These are phyloP conservation scores for Eucalyptus marginata DNA, from an alignment of 345 rosid species.

Conservation along the genomic window DNA sequence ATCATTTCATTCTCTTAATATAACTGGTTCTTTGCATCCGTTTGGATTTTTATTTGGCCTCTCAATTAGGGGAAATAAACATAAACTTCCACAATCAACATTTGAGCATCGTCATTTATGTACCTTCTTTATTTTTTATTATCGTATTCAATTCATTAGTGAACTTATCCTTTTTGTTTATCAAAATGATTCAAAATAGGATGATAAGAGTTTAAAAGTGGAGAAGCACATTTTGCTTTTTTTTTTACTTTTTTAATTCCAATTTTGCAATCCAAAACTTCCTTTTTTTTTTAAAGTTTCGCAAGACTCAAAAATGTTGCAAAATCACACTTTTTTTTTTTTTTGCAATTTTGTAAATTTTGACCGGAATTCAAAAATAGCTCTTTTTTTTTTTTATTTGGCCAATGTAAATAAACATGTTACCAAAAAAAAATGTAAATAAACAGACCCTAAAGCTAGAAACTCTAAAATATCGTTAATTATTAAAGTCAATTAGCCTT, in stretches of 20 bases:
- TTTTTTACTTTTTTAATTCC: no score
- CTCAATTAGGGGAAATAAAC: background rate
- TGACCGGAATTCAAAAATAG: background rate
- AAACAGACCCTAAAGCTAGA: background rate
- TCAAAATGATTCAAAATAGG: background rate
- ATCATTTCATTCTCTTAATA: fast-evolving
- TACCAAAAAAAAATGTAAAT: no score
- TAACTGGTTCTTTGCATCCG: background rate
- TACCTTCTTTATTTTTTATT: background rate
- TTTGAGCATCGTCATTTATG: background rate
- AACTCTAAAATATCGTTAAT: background rate
- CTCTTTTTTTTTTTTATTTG: no score
- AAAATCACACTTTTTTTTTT: no score
- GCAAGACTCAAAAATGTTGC: no score
- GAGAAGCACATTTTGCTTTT: no score
- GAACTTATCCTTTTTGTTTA: background rate
- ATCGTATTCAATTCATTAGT: background rate
- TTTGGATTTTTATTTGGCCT: background rate
- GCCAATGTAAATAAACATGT: no score
- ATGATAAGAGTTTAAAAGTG: background rate
- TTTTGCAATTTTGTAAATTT: background rate
- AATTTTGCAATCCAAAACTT: background rate
- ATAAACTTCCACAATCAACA: background rate
- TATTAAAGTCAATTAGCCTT: background rate
- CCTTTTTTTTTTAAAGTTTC: no score